Percentiles rank a stretch among this genome's conserved stretches.
Conservation (phyloP, 2,329 filamentous ascomycete genomes). For the Microascus cirrosus region DNA sequence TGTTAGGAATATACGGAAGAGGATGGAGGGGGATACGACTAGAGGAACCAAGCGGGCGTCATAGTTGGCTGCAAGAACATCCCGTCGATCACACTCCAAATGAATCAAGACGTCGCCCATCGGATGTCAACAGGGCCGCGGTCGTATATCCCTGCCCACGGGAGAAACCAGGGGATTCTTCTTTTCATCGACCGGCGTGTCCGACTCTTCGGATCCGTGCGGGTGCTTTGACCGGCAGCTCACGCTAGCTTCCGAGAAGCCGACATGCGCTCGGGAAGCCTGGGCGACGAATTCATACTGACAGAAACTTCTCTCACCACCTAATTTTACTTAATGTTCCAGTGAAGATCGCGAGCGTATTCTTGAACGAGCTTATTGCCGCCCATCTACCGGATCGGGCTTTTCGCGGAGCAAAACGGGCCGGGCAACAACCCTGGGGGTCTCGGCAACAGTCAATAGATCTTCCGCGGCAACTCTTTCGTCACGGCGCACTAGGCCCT, state of each 20-base stretch:
- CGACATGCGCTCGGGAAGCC: background rate
- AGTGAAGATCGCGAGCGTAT: background rate
- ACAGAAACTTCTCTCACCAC: background rate
- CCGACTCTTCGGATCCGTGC: background rate
- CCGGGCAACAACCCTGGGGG: background rate
- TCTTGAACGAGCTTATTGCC: background rate
- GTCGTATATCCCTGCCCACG: background rate
- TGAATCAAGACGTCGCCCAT: background rate
- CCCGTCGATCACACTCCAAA: slow-evolving; percentile 4
- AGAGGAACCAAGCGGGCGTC: background rate
- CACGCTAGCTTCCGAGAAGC: background rate
- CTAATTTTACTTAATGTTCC: background rate
- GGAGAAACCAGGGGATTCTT: background rate
- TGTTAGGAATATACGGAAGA: background rate
- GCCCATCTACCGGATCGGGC: background rate
- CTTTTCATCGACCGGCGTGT: background rate
- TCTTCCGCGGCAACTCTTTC: background rate
- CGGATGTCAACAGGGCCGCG: background rate
- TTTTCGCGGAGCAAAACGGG: background rate
- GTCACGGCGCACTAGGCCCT: background rate
- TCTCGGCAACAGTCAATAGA: background rate
- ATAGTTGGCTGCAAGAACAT: background rate
- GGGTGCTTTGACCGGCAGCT: background rate
- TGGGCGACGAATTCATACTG: background rate
- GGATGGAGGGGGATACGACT: background rate